These are phyloP conservation scores for Beauveria pseudobassiana DNA, from an alignment of 2,329 filamentous ascomycete genomes.

Conservation along the genomic window DNA sequence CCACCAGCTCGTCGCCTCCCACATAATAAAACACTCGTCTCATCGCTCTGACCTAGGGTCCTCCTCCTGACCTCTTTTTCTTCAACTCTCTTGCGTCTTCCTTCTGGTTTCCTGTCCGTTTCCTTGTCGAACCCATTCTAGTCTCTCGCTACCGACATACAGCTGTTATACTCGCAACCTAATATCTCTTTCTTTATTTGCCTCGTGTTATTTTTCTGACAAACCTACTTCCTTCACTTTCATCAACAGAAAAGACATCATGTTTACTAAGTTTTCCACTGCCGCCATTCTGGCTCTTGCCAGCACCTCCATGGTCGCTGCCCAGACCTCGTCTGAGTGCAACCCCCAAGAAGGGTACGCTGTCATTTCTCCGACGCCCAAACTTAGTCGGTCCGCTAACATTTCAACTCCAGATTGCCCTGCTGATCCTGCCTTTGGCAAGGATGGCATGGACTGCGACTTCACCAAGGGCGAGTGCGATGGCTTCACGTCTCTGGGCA, in stretches of 20 bases:
- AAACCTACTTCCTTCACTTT: conserved; percentile 4
- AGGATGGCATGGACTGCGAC: conserved; percentile 50
- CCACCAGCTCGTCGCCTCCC: neutral
- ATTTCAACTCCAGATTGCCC: conserved; percentile 49
- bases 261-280: conserved; percentile 39
- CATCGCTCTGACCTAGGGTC: neutral
- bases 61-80: neutral
- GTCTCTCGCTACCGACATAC: conserved; percentile 10
- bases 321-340: conserved; percentile 50
- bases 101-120: neutral
- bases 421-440: conserved; percentile 68
- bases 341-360: conserved; percentile 45
- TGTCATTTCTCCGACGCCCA: neutral
- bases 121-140: conserved; percentile 7
- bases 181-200: neutral
- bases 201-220: conserved; percentile 1
- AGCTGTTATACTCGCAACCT: neutral
- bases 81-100: neutral
- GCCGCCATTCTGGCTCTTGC: conserved; percentile 42
- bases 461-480: conserved; percentile 67
- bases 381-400: conserved; percentile 16
- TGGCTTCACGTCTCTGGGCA: conserved; percentile 42
- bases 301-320: conserved; percentile 40
- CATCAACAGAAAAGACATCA: conserved; percentile 13
- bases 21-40: conserved; percentile 13